Conservation (phyloP, 345 rosid species). For the Salix arbutifolia region DNA sequence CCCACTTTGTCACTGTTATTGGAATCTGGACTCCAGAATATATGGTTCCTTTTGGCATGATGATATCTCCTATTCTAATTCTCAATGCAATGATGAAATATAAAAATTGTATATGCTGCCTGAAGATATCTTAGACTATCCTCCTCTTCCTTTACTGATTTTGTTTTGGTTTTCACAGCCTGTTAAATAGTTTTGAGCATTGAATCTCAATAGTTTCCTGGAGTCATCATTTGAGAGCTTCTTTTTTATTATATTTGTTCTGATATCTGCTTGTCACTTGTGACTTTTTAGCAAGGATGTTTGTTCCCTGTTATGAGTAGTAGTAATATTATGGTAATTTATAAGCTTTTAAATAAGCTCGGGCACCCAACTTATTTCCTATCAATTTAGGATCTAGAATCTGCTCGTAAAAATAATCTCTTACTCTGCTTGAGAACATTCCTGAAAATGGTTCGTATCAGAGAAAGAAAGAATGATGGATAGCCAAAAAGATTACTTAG, state of each 20-base stretch:
- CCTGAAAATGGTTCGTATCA: neutral
- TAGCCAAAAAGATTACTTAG: neutral
- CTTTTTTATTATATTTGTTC: neutral
- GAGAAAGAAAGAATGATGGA: neutral
- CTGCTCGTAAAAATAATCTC: neutral
- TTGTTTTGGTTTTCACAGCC: neutral
- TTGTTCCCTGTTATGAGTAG: neutral
- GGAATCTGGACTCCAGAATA: neutral
- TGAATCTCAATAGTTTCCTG: neutral
- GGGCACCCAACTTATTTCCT: neutral
- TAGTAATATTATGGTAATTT: neutral
- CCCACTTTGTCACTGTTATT: neutral
- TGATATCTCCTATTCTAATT: neutral
- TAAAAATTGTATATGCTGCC: neutral
- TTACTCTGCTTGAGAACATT: neutral
- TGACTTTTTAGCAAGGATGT: neutral
- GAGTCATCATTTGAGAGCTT: neutral
- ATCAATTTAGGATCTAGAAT: neutral
- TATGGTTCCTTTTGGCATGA: neutral
- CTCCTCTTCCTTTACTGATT: neutral
- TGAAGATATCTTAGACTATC: neutral
- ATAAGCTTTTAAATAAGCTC: neutral
- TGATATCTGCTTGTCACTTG: neutral
- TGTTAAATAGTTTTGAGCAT: neutral
- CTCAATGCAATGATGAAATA: neutral